phyloP scores from a whole-genome alignment of 2,329 filamentous ascomycete genomes.

The Talaromyces amestolkiae region DNA sequence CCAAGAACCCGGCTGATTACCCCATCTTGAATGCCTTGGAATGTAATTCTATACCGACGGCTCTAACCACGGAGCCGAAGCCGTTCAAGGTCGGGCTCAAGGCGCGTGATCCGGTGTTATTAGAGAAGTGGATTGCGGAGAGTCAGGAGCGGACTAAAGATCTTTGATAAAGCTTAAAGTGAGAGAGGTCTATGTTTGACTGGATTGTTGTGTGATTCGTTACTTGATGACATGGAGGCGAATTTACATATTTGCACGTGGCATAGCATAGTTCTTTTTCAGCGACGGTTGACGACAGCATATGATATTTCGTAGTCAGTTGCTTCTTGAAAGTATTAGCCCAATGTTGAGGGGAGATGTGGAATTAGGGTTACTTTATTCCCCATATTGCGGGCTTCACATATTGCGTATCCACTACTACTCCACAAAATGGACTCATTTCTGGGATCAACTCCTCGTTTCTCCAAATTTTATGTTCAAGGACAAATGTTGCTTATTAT shows the following conservation, averaged over 20 bases:
- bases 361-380: neutral
- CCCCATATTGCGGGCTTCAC: neutral
- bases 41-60: conserved; percentile 57
- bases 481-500: neutral
- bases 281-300: neutral
- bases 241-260: neutral
- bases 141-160: conserved; percentile 54
- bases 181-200: neutral
- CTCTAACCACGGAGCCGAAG: conserved; percentile 61
- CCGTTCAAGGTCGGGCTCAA: conserved; percentile 60
- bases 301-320: neutral
- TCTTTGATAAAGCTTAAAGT: conserved; percentile 30
- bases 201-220: neutral
- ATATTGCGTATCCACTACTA: neutral
- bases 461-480: neutral
- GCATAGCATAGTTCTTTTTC: neutral
- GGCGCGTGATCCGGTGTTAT: conserved; percentile 45
- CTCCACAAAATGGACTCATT: neutral
- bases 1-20: conserved; percentile 46
- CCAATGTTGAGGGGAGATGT: neutral
- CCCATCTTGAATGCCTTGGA: conserved; percentile 58
- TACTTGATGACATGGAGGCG: neutral
- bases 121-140: conserved; percentile 54
- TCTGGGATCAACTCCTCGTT: neutral
- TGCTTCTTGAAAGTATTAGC: neutral